Conservation (phyloP, 2,329 filamentous ascomycete genomes). For the Trichoderma asperellum region DNA sequence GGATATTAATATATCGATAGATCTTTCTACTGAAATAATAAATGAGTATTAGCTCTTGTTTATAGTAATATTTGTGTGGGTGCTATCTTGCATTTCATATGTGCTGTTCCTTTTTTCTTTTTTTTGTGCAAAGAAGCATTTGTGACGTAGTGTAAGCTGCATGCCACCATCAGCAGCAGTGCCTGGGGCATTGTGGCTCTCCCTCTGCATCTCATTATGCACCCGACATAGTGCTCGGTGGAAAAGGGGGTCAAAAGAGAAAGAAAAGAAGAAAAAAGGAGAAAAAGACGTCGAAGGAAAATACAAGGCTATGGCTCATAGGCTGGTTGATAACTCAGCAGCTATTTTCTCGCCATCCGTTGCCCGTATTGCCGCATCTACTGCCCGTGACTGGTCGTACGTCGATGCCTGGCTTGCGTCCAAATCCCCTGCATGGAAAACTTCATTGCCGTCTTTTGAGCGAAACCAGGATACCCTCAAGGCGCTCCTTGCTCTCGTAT, state of each 20-base stretch:
- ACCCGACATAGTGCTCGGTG: not conserved
- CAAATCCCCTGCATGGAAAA: conserved; percentile 64
- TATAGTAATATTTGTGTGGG: not conserved
- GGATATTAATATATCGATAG: not conserved
- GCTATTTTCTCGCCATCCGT: conserved; percentile 71
- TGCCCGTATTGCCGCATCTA: conserved; percentile 75
- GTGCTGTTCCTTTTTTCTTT: not conserved
- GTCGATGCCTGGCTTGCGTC: conserved; percentile 80
- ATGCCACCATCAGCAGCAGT: not conserved
- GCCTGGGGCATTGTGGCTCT: not conserved
- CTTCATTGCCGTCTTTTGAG: conserved; percentile 72
- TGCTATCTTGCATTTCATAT: not conserved
- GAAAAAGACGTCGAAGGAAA: not conserved
- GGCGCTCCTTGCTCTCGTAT: conserved; percentile 72
- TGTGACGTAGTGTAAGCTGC: not conserved
- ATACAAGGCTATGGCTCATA: conserved; percentile 28
- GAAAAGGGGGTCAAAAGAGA: not conserved
- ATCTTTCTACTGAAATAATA: not conserved
- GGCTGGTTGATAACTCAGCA: conserved; percentile 34
- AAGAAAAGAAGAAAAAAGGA: not conserved
- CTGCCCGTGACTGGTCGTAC: conserved; percentile 89
- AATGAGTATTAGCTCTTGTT: not conserved
- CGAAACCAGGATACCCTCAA: conserved; percentile 83
- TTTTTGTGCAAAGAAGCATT: not conserved
- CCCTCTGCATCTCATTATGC: not conserved